Evolutionary conservation across 2,329 filamentous ascomycete species (phyloP).

Genomic region (Mycosphaerelloides madeirae): DNA sequence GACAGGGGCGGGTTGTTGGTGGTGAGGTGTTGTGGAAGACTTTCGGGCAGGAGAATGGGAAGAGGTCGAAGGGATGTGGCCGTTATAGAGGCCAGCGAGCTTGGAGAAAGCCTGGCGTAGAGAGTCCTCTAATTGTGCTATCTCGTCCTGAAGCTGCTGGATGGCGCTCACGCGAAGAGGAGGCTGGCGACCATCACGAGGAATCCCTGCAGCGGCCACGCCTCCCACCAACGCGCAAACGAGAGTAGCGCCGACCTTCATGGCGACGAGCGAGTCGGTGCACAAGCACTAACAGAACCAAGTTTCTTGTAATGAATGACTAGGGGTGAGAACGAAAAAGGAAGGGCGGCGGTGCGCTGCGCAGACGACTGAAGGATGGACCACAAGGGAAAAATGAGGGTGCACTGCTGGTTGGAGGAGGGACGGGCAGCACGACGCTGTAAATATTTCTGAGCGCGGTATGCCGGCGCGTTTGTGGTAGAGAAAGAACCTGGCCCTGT

Average conservation of each 20-base stretch:
- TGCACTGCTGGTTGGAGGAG: too few species aligned
- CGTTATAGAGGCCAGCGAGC: conserved; percentile 15
- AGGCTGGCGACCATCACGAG: conserved; percentile 14
- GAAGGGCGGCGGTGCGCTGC: conserved; percentile 7
- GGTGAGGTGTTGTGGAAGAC: conserved; percentile 1
- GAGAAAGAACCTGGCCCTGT: conserved; percentile 11
- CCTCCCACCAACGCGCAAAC: conserved; percentile 17
- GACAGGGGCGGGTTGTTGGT: conserved; percentile 1
- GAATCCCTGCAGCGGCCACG: conserved; percentile 23
- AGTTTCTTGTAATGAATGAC: conserved; percentile 11
- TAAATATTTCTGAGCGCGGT: too few species aligned
- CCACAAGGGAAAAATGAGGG: too few species aligned
- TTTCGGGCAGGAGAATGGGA: conserved; percentile 11
- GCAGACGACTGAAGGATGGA: too few species aligned
- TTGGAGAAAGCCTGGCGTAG: conserved; percentile 13
- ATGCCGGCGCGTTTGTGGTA: too few species aligned
- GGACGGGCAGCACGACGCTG: too few species aligned
- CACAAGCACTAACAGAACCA: too few species aligned
- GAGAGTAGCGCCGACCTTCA: conserved; percentile 20
- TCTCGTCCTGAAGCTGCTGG: conserved; percentile 13
- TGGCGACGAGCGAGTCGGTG: too few species aligned
- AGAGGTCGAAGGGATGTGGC: conserved; percentile 3
- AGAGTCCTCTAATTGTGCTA: conserved; percentile 16
- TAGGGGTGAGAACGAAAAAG: conserved; percentile 6
- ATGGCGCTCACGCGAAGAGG: conserved; percentile 10